Base-by-base conservation (phyloP, 169 alveolate genomes). In the Perkinsus marinus region DNA sequence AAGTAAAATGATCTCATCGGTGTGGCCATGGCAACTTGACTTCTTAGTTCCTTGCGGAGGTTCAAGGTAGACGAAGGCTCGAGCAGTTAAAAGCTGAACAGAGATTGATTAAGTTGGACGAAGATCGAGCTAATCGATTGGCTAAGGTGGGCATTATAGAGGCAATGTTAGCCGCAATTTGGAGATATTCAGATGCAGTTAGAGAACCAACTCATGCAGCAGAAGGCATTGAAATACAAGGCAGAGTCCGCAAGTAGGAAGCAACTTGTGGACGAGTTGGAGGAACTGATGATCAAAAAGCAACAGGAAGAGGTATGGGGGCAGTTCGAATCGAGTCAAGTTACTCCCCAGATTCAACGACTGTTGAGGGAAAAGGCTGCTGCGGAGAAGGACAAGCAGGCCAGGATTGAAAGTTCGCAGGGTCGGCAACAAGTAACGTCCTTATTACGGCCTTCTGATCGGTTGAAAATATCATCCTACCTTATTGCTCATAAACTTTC, bases 61-160 rank as follows among this genome's bases (percentile, higher is more conserved):
- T 57, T 13, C 79, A 57, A 16, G 22, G 79, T 16, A 57, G 22
- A 26, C 79, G 79, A 2, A 13, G 22, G 39, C 69, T 90, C 0
- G 68, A 90, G 69, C 91, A 90, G 91, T n/a, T 90, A 16, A 90
- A 90, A 69, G 91, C 91, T 3, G 91, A 57, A 9, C 91, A 90
- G 69, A 37, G 91, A 26, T 90, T 36, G 36, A 36, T 39, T 69
- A 90, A 90, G 68, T 26, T 90, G 10, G 91, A 90, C 19, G 91
- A 90, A 43, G 91, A 90, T n/a, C 91, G 57, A 57, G 91, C 43
- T 22, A 30, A 22, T 38, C 68, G 91, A 9, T 39, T 90, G 69
- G 57, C 43, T n/a, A 90, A 90, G 69, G 69, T 90, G 37, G 79
- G 36, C 41, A 39, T 39, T 43, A 22, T 26, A 89, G 41, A 3